phyloP scores from a whole-genome alignment of 2,329 filamentous ascomycete genomes.

The Penicillium occitanis region DNA sequence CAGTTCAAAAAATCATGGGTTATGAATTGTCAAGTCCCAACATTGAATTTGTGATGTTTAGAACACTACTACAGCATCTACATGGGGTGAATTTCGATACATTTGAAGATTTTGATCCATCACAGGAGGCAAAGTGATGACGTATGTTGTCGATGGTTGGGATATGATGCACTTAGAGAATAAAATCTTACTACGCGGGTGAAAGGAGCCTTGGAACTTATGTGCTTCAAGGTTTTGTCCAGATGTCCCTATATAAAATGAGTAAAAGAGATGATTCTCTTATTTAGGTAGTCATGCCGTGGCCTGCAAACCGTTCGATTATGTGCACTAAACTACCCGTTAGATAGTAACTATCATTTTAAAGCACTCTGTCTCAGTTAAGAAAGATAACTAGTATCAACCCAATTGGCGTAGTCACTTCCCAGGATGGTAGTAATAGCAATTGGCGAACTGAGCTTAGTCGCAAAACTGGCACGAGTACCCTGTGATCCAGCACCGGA shows the following conservation, averaged over 20 bases:
- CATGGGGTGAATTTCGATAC: not conserved
- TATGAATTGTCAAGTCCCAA: not conserved
- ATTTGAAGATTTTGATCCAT: not conserved
- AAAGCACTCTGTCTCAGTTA: not conserved
- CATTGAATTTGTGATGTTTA: not conserved
- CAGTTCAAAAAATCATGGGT: not conserved
- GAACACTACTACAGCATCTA: not conserved
- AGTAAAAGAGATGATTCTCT: no score
- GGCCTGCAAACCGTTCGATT: no score
- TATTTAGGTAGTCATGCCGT: no score
- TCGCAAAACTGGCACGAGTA: slow-evolving; percentile 53
- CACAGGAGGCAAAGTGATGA: not conserved
- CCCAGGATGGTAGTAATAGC: slow-evolving; percentile 50
- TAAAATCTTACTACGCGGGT: no score
- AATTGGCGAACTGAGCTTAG: slow-evolving; percentile 42
- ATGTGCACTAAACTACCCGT: no score
- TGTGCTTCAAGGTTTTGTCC: no score
- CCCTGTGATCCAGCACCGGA: slow-evolving; percentile 57
- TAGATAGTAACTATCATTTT: no score
- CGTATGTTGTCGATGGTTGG: not conserved
- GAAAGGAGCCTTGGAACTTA: no score
- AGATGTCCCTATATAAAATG: no score
- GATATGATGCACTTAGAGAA: no score
- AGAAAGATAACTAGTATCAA: slow-evolving; percentile 45
- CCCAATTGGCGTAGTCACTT: slow-evolving; percentile 43